Base-by-base conservation (phyloP, 768 basidiomycete genomes). In the Termitomyces sp. region DNA sequence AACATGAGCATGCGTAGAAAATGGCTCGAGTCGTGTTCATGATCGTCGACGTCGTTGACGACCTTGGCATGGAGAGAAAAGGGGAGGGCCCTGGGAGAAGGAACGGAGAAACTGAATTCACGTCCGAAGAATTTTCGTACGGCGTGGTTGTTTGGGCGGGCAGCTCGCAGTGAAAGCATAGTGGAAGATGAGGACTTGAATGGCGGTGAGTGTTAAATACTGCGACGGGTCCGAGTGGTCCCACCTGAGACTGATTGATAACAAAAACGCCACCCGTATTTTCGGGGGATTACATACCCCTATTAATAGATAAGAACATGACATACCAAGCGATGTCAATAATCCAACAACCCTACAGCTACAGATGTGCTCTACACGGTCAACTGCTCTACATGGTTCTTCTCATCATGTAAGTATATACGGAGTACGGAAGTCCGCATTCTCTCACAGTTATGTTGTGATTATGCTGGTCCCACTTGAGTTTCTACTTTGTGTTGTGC, bases 1-100 rank as follows among this genome's bases (percentile, higher is more conserved):
- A 88, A 89, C 76, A 89, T 82, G 56, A 90, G 73, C 81, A 88
- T 85, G 50, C 87, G 79, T 48, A 86, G 71, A 43, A 74, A 53
- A 33, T 48, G 53, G 35, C 53, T 63, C 27, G 65, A 70, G 35
- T 69, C 73, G 43, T 63, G 57, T 20, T 75, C 74, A 56, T 66
- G 61, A 46, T 75, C 75, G 54, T 74, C 71, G 5, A 75, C 75
- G 54, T 74, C 71, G 5, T 63, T 57, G n/a, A 71, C 68, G 43
- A 70, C 63, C 38, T 73, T 73, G 31, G 73, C 66, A 58, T 76
- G 79, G 43, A 83, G 76, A 51, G 74, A 76, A 63, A 83, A 78
- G 9, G 85, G 78, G 6, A 82, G 60, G 4, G 83, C 79, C 54
- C 74, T 77, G 44, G 64, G 68, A 15, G 63, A 58, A 18, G 68